Evolutionary conservation across 768 basidiomycete genomes (phyloP), one percentile per base, ranked within the genome.

Genomic region (Leccinellum luteum): DNA sequence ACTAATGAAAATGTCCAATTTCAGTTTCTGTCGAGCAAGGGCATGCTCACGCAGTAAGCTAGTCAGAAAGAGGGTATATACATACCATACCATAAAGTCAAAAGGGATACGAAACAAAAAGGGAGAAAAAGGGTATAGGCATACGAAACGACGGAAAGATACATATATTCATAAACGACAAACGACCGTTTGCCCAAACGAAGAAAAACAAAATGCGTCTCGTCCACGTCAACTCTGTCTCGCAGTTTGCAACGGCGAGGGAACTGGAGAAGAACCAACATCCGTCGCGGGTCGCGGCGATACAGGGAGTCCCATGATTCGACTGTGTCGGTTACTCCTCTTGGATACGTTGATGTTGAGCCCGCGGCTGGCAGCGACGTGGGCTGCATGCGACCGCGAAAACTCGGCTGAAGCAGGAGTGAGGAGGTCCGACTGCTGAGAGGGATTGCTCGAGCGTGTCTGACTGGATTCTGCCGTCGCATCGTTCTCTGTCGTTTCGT

Each of bases 401-500:
- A 47, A 51, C 25, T 72, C 71, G 41, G 53, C 51, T 50, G 50
- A 62, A 28, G 54, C 27, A 45, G 67, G 64, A 2, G 64, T 64
- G 7, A 55, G 60, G 43, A 61, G 48, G 30, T 68, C 66, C 14
- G 51, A 28, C 44, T 62, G 51, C 56, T 75, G 67, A 70, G 73
- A 61, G 55, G 69, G 56, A 55, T 70, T 66, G 57, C 77, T 79
- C 41, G 78, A 78, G 44, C 74, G 75, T 44, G 79, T 75, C 1
- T 64, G 63, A 50, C 30, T 48, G 47, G 81, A 81, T 55, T 83
- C 82, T 25, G 74, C 68, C 41, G 78, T 79, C 19, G 69, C 73
- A 48, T 85, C 84, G 38, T 79, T 79, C 60, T 86, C 89, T 23
- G 83, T 83, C 17, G 83, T 83, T 63, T 92, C 90, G 35, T 86